phyloP scores from a whole-genome alignment of 108 stramenopile species.

The Aurantiochytrium sp. region DNA sequence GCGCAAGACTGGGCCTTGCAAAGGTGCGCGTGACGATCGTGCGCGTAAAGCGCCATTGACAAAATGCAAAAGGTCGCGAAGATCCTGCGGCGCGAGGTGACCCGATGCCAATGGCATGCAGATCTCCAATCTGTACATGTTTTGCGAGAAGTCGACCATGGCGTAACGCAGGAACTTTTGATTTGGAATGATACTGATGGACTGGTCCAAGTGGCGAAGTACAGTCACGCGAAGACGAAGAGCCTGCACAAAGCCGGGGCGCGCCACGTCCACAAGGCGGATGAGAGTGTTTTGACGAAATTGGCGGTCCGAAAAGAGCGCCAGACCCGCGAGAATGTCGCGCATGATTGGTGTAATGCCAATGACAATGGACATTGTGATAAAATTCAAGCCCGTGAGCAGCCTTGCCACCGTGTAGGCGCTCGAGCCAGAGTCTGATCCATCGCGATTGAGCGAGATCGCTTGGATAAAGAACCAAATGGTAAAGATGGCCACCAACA shows the following conservation, averaged over 20 bases:
- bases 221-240: neutral
- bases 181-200: neutral
- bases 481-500: neutral
- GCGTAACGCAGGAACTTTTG: neutral
- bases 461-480: neutral
- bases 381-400: neutral
- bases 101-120: neutral
- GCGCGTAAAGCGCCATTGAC: neutral
- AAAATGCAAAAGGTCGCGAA: neutral
- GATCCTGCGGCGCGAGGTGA: neutral
- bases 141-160: neutral
- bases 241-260: neutral
- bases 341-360: neutral
- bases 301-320: neutral
- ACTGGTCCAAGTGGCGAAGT: neutral
- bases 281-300: neutral
- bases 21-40: neutral
- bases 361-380: constrained; percentile 8
- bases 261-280: neutral
- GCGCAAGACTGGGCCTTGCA: neutral
- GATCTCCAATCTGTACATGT: neutral
- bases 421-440: neutral
- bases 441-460: neutral
- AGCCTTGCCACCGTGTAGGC: neutral
- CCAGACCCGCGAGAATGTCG: neutral